These are phyloP conservation scores for Cyclanthera cordifolia DNA, from an alignment of 306 rosid species.

Conservation along the genomic window DNA sequence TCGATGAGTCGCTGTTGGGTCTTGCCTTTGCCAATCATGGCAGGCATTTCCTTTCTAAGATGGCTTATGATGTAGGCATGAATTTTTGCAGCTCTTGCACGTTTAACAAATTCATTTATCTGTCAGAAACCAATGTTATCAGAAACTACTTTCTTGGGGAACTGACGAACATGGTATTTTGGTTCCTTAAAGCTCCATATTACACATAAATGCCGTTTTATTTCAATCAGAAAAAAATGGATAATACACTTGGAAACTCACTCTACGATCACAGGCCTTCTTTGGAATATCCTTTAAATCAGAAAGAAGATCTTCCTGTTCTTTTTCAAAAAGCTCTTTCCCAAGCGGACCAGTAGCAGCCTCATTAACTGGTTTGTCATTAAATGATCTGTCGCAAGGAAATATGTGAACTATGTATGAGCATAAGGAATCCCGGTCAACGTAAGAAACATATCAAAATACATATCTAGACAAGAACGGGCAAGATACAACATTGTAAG, in stretches of 20 bases:
- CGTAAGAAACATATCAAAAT: neutral
- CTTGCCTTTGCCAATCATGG: slow-evolving; percentile 80
- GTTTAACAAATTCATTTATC: slow-evolving; percentile 94
- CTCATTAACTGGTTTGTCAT: slow-evolving; percentile 54
- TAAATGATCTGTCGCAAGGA: slow-evolving; percentile 60
- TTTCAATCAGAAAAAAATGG: neutral
- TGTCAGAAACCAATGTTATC: slow-evolving; percentile 10
- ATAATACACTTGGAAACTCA: slow-evolving; percentile 27
- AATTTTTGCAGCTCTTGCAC: slow-evolving; percentile 80
- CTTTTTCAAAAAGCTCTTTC: slow-evolving; percentile 73
- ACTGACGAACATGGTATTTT: too few species aligned
- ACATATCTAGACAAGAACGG: neutral
- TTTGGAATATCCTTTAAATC: slow-evolving; percentile 89
- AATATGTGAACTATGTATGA: slow-evolving; percentile 1
- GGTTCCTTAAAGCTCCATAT: neutral
- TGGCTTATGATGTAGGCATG: slow-evolving; percentile 89
- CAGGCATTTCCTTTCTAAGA: slow-evolving; percentile 79
- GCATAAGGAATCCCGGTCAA: neutral
- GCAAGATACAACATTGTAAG: neutral
- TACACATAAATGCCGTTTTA: neutral
- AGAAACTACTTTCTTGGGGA: neutral
- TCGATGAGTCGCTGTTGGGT: slow-evolving; percentile 65
- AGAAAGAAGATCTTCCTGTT: slow-evolving; percentile 82
- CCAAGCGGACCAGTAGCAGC: slow-evolving; percentile 54
- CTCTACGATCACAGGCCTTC: slow-evolving; percentile 87